Conservation (phyloP, 805 yeast genomes). For the Barnettozyma populi region DNA sequence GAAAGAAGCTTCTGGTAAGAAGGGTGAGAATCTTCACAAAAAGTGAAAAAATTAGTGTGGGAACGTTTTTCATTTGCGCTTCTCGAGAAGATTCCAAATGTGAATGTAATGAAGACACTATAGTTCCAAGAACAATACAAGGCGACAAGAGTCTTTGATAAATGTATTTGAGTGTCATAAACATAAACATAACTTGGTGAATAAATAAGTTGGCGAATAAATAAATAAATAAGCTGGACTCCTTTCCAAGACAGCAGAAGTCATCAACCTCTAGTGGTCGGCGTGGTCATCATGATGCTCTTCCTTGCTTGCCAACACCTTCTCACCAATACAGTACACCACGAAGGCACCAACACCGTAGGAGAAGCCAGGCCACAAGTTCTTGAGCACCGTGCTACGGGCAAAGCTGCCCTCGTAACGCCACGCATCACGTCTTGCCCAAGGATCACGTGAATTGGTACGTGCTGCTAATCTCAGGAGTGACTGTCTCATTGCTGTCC, state of each 20-base stretch:
- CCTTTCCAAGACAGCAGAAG: background rate
- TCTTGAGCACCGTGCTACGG: constrained; percentile 60
- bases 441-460: constrained; percentile 32
- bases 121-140: too few relatives aligned
- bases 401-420: constrained; percentile 80
- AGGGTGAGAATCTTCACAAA: too few relatives aligned
- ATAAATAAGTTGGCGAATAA: constrained; percentile 6
- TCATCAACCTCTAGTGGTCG: background rate
- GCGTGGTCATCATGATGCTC: constrained; percentile 10
- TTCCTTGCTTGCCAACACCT: constrained; percentile 13
- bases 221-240: constrained; percentile 3
- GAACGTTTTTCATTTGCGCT: too few relatives aligned
- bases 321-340: constrained; percentile 44
- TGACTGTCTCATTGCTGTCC: constrained; percentile 16
- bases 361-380: constrained; percentile 76
- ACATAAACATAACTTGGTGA: background rate
- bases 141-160: background rate
- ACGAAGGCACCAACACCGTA: constrained; percentile 73
- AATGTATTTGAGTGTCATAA: background rate
- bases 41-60: too few relatives aligned
- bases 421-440: constrained; percentile 80
- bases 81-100: background rate
- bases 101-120: background rate
- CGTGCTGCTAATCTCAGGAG: constrained; percentile 13
- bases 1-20: too few relatives aligned